Evolutionary conservation across 352 stramenopile genomes (phyloP).

Genomic region (Globisporangium lucens): DNA sequence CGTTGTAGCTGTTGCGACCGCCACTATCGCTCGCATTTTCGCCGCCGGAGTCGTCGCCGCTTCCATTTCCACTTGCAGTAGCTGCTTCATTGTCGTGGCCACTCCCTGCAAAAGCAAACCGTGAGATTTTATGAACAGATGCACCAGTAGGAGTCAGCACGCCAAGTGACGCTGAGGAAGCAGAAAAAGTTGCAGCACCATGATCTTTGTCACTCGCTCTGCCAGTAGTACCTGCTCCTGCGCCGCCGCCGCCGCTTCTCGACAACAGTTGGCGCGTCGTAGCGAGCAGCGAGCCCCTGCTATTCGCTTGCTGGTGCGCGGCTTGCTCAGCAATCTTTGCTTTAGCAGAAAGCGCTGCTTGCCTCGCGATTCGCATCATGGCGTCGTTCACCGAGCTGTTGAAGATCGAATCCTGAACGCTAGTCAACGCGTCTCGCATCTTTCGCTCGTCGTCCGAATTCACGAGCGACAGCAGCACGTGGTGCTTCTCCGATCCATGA

Average conservation of each 20-base stretch:
- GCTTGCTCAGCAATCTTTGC: constrained; percentile 79
- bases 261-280: constrained; percentile 73
- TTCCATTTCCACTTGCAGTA: constrained; percentile 19
- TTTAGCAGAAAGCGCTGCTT: constrained; percentile 75
- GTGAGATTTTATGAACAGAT: constrained; percentile 49
- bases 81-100: constrained; percentile 24
- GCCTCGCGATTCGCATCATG: constrained; percentile 79
- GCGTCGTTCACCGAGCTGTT: constrained; percentile 71
- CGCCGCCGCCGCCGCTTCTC: constrained; percentile 24
- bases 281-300: constrained; percentile 60
- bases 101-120: constrained; percentile 33
- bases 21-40: constrained; percentile 7
- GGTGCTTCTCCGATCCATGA: constrained; percentile 61
- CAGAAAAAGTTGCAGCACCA: constrained; percentile 20
- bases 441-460: constrained; percentile 45
- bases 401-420: constrained; percentile 69
- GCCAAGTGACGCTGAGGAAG: constrained; percentile 23
- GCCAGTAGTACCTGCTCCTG: constrained; percentile 15
- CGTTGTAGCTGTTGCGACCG: constrained; percentile 9
- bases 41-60: constrained; percentile 36
- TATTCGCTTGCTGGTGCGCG: constrained; percentile 62
- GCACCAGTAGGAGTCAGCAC: constrained; percentile 54
- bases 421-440: constrained; percentile 53
- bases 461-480: constrained; percentile 40
- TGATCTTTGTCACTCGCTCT: constrained; percentile 21